These are phyloP conservation scores for Puccinia polysora DNA, from an alignment of 1,284 basidiomycete genomes.

Conservation along the genomic window DNA sequence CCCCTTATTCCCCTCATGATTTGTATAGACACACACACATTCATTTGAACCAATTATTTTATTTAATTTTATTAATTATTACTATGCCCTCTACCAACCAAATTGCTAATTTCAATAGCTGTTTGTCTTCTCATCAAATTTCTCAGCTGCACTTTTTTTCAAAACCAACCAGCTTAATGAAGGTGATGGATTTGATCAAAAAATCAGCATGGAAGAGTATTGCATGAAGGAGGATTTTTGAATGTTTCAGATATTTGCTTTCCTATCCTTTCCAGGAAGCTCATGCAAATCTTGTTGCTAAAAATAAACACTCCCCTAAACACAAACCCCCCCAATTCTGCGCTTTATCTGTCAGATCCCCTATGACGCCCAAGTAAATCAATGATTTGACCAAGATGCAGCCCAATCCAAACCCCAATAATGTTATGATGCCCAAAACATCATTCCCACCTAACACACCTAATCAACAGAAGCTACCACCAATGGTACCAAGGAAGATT, in stretches of 20 bases:
- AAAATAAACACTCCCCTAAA: conserved; percentile 29
- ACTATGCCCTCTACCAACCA: no score
- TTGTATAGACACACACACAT: no score
- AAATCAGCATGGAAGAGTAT: conserved; percentile 61
- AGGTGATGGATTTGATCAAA: conserved; percentile 51
- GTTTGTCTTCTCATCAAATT: conserved; percentile 48
- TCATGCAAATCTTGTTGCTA: conserved; percentile 33
- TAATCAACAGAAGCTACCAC: conserved; percentile 22
- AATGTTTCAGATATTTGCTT: conserved; percentile 99
- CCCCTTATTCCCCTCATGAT: no score
- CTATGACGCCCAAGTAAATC: conserved; percentile 25
- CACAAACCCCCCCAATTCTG: conserved; percentile 22
- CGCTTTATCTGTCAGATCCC: conserved; percentile 13
- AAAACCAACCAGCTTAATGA: conserved; percentile 46
- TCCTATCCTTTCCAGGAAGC: conserved; percentile 30
- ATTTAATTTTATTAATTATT: no score
- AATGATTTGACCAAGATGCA: conserved; percentile 21
- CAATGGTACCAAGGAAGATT: conserved; percentile 36
- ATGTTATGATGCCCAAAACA: conserved; percentile 17
- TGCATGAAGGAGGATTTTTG: conserved; percentile 97
- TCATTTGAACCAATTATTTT: no score
- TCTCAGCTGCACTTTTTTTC: conserved; percentile 45
- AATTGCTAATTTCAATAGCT: no score
- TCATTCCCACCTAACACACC: conserved; percentile 24
- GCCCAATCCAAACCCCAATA: conserved; percentile 13